Evolutionary conservation across 2,329 filamentous ascomycete species (phyloP).

Genomic region (Pestalotiopsis sp.): DNA sequence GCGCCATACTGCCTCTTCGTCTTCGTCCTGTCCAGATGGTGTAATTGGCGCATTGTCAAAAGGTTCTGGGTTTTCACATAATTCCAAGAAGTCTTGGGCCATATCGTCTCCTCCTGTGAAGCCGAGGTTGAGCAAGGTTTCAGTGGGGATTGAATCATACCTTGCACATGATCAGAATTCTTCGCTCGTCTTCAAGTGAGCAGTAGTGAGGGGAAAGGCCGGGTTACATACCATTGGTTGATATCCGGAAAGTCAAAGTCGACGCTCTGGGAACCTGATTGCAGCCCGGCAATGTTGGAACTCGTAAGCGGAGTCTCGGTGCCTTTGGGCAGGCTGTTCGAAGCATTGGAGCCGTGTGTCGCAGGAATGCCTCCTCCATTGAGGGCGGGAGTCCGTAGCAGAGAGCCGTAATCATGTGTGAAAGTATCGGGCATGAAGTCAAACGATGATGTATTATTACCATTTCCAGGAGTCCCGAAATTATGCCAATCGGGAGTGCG

Average conservation of each 20-base stretch:
- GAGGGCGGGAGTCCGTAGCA: neutral
- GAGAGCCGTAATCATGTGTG: slow-evolving; percentile 3
- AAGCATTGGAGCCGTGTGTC: neutral
- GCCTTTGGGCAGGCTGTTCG: neutral
- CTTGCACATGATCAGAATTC: slow-evolving; percentile 18
- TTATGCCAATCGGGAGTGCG: slow-evolving; percentile 5
- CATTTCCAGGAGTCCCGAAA: neutral
- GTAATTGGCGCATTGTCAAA: slow-evolving; percentile 29
- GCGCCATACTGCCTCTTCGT: slow-evolving; percentile 37
- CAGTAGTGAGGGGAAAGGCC: slow-evolving; percentile 14
- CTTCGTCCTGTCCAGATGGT: slow-evolving; percentile 31
- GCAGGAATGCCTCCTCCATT: neutral
- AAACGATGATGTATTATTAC: neutral
- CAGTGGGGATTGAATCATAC: slow-evolving; percentile 34
- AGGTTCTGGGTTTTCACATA: slow-evolving; percentile 37
- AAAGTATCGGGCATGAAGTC: slow-evolving; percentile 4
- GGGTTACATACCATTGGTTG: slow-evolving; percentile 26
- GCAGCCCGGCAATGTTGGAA: neutral
- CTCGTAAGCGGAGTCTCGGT: neutral
- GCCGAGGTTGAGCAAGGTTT: slow-evolving; percentile 35
- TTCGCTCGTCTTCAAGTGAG: neutral
- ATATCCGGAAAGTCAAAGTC: slow-evolving; percentile 17
- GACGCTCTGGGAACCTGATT: neutral
- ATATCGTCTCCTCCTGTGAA: slow-evolving; percentile 35
- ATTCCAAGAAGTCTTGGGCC: slow-evolving; percentile 34